Evolutionary conservation across 495 filamentous ascomycete genomes (phyloP).

Genomic region (Trichoderma erinaceum): DNA sequence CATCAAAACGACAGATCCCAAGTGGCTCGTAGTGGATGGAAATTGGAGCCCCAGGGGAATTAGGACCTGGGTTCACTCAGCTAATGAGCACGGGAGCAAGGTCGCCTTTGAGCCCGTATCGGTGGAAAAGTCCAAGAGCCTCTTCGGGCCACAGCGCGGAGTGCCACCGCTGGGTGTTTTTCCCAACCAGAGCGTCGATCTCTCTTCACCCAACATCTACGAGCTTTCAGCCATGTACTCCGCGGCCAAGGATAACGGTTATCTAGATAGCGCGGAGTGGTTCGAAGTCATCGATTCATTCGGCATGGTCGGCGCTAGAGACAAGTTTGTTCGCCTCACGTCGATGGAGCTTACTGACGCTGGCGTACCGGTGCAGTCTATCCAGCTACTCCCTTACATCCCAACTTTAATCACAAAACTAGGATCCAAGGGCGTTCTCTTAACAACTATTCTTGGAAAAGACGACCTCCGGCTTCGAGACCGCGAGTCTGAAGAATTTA

Average conservation of each 20-base stretch:
- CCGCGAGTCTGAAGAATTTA: conserved; percentile 55
- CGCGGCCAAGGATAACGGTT: conserved; percentile 52
- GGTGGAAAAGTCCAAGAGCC: conserved; percentile 59
- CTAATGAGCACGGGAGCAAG: conserved; percentile 42
- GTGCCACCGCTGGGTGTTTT: conserved; percentile 40
- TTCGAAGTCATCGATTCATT: conserved; percentile 73
- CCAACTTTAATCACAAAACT: conserved; percentile 80
- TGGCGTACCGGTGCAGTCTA: conserved; percentile 73
- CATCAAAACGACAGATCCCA: conserved; percentile 50
- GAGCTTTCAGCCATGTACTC: conserved; percentile 74
- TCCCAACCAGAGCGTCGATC: conserved; percentile 56
- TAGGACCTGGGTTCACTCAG: conserved; percentile 55
- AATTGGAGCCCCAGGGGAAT: conserved; percentile 68
- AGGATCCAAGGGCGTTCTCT: conserved; percentile 69
- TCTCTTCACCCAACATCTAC: conserved; percentile 74
- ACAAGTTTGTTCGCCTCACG: conserved; percentile 58
- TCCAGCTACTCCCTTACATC: conserved; percentile 82
- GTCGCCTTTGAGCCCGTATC: conserved; percentile 94
- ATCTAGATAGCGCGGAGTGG: conserved; percentile 67
- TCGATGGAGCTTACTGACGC: conserved; percentile 58
- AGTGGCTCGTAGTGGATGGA: conserved; percentile 73
- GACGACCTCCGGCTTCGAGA: conserved; percentile 58
- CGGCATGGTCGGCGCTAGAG: conserved; percentile 55
- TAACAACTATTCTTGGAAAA: conserved; percentile 61
- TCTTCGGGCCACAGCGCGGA: conserved; percentile 49